These are phyloP conservation scores for Globisporangium splendens DNA, from an alignment of 352 stramenopile species.

Conservation along the genomic window DNA sequence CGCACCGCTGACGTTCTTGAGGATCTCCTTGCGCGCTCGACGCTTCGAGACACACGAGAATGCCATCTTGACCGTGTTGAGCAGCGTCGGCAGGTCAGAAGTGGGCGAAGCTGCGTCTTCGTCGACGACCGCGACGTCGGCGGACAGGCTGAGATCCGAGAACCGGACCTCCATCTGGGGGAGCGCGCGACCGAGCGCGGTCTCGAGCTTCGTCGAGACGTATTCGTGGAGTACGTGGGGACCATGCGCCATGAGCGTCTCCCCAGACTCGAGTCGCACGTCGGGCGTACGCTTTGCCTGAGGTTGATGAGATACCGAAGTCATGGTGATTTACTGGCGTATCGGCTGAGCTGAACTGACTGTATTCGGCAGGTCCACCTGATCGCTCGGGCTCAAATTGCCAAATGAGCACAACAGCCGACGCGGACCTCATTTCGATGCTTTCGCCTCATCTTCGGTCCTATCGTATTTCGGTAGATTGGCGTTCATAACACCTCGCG, in stretches of 20 bases:
- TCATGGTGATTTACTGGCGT: too few species aligned
- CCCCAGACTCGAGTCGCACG: background rate
- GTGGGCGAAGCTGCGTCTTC: background rate
- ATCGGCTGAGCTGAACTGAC: too few species aligned
- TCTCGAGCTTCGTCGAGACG: background rate
- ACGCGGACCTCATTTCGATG: too few species aligned
- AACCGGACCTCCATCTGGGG: constrained; percentile 3
- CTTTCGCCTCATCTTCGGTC: too few species aligned
- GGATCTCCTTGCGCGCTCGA: constrained; percentile 13
- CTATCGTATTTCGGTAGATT: too few species aligned
- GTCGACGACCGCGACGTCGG: constrained; percentile 9
- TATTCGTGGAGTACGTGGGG: background rate
- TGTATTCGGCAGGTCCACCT: too few species aligned
- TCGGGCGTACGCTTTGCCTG: too few species aligned
- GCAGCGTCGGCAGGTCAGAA: constrained; percentile 20
- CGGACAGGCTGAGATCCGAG: background rate
- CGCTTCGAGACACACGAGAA: background rate
- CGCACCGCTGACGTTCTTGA: constrained; percentile 17
- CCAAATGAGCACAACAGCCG: too few species aligned
- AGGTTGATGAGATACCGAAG: too few species aligned
- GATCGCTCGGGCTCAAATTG: too few species aligned
- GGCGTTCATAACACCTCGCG: too few species aligned
- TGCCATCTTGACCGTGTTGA: constrained; percentile 20
- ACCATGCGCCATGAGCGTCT: background rate
- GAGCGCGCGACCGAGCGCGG: background rate